phyloP scores from a whole-genome alignment of 192 early-diverging fungal genomes.

The Backusella westeae region DNA sequence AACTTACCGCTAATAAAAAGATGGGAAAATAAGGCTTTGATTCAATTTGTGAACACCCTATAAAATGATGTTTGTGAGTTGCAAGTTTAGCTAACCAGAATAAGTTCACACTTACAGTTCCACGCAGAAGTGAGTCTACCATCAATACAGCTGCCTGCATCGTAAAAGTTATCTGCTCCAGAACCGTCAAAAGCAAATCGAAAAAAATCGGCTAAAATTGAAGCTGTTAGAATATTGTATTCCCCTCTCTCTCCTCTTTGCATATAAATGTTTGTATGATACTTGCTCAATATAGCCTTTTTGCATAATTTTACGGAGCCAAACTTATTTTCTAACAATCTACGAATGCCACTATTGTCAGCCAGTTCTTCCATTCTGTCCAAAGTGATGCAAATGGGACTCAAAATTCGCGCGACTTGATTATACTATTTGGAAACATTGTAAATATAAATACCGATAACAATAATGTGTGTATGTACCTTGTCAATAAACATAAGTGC shows the following conservation, averaged over 20 bases:
- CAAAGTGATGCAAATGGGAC: constrained; percentile 78
- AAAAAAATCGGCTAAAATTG: constrained; percentile 84
- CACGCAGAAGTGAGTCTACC: constrained; percentile 91
- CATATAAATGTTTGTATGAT: neutral
- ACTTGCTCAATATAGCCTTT: constrained; percentile 59
- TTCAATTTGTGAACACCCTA: constrained; percentile 81
- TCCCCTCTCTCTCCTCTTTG: neutral
- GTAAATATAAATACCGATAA: neutral
- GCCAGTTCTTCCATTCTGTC: constrained; percentile 65
- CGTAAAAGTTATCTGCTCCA: constrained; percentile 88
- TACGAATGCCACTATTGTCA: constrained; percentile 54
- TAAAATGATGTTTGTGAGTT: neutral
- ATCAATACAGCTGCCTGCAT: constrained; percentile 94
- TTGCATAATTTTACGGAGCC: constrained; percentile 58
- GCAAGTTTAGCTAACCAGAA: neutral
- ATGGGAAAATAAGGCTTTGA: constrained; percentile 91
- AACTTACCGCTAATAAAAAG: constrained; percentile 76
- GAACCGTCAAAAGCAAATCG: constrained; percentile 95
- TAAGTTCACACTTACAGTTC: constrained; percentile 54
- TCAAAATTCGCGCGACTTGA: constrained; percentile 94
- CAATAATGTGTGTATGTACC: constrained; percentile 15
- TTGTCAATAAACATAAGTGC: constrained; percentile 98
- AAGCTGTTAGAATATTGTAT: neutral
- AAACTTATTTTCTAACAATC: constrained; percentile 72
- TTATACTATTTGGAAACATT: constrained; percentile 66